phyloP scores from a whole-genome alignment of 495 filamentous ascomycete genomes.

The Glarea lozoyensis region DNA sequence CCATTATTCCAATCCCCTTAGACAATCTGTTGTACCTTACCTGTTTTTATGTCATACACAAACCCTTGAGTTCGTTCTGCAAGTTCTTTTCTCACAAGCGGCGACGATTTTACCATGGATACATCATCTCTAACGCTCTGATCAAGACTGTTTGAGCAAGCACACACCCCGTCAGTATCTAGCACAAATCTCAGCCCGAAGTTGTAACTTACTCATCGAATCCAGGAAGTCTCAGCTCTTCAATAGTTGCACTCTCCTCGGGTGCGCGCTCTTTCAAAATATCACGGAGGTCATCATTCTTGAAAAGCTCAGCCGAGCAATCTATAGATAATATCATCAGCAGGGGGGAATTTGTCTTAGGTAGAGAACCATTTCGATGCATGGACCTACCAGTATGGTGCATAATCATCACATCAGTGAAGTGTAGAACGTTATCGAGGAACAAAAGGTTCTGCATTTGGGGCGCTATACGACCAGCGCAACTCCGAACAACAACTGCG shows the following conservation, averaged over 20 bases:
- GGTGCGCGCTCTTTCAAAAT: neutral
- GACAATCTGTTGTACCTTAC: too few relatives aligned
- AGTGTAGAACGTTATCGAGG: neutral
- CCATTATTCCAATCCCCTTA: too few relatives aligned
- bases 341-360: neutral
- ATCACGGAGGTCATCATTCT: neutral
- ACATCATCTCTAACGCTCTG: constrained; percentile 24
- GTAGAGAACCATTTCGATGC: neutral
- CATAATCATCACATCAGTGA: constrained; percentile 2
- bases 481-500: neutral
- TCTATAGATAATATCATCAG: neutral
- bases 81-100: constrained; percentile 21
- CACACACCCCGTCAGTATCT: neutral
- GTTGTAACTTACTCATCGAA: neutral
- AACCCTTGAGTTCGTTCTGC: constrained; percentile 16
- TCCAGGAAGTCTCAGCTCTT: neutral
- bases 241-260: neutral
- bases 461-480: neutral
- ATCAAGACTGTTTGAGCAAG: constrained; percentile 6
- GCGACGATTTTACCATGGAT: constrained; percentile 14
- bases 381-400: constrained; percentile 5
- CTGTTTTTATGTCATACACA: constrained; percentile 29
- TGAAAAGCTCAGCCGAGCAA: neutral
- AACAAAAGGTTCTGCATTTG: neutral
- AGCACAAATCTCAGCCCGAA: neutral